phyloP scores from a whole-genome alignment of 768 basidiomycete species.

The Mycena epipterygia region DNA sequence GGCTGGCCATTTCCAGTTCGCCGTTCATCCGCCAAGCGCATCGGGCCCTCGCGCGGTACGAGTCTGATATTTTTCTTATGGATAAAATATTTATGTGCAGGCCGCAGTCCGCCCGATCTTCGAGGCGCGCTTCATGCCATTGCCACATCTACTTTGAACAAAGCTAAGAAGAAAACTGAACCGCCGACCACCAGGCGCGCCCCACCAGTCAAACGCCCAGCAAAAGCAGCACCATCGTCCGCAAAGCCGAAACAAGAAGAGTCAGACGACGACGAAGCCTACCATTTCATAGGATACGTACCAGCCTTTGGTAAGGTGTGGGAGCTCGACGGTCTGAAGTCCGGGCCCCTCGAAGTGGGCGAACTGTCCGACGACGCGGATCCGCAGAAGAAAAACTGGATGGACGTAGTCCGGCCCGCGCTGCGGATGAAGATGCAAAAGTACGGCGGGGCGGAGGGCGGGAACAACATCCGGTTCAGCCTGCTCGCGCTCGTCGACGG shows the following conservation, averaged over 20 bases:
- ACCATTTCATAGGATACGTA: conserved; percentile 78
- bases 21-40: conserved; percentile 66
- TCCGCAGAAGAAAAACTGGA: conserved; percentile 56
- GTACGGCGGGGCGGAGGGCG: conserved; percentile 61
- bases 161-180: conserved; percentile 51
- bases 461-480: conserved; percentile 68
- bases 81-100: conserved; percentile 13
- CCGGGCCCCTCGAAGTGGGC: conserved; percentile 74
- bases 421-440: conserved; percentile 73
- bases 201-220: conserved; percentile 54
- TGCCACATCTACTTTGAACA: conserved; percentile 59
- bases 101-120: conserved; percentile 66
- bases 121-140: conserved; percentile 65
- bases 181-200: conserved; percentile 50
- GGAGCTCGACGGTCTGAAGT: conserved; percentile 77
- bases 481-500: conserved; percentile 73
- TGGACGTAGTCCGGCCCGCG: conserved; percentile 72
- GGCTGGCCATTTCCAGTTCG: conserved; percentile 72
- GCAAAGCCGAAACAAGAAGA: conserved; percentile 39
- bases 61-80: not conserved
- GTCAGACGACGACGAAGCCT: conserved; percentile 59
- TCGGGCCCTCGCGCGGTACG: conserved; percentile 72
- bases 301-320: conserved; percentile 75
- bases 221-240: conserved; percentile 24
- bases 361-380: conserved; percentile 52